Conservation (phyloP, 345 rosid genomes). For the Camelina laxa region DNA sequence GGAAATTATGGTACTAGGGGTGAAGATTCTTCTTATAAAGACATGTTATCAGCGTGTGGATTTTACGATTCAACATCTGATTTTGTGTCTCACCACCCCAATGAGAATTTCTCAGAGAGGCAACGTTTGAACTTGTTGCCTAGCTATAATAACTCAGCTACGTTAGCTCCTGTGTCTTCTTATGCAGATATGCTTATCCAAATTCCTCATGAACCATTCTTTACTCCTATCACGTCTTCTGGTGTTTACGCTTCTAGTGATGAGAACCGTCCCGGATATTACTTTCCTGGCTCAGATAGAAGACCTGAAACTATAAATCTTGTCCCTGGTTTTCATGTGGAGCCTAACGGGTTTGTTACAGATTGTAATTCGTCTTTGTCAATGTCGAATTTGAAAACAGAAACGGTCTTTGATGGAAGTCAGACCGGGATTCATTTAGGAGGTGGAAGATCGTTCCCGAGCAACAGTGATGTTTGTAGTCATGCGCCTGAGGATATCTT, state of each 20-base stretch:
- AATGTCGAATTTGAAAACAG: constrained; percentile 36
- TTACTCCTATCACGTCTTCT: constrained; percentile 31
- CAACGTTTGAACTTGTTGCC: constrained; percentile 41
- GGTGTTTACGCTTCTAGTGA: constrained; percentile 28
- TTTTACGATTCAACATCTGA: constrained; percentile 46
- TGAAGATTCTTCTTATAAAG: constrained; percentile 42
- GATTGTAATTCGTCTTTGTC: constrained; percentile 46
- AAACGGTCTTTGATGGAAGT: constrained; percentile 47
- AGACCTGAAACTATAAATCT: constrained; percentile 36
- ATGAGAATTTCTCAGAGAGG: constrained; percentile 44
- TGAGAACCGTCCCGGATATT: constrained; percentile 22
- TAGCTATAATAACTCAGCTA: constrained; percentile 43
- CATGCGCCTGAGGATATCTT: constrained; percentile 39
- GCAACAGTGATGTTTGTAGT: constrained; percentile 37
- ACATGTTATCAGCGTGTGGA: constrained; percentile 40
- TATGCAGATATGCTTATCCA: constrained; percentile 43
- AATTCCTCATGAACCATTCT: constrained; percentile 44
- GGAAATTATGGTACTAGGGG: constrained; percentile 49
- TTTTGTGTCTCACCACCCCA: constrained; percentile 33
- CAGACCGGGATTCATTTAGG: constrained; percentile 45
- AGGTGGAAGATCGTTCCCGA: constrained; percentile 38
- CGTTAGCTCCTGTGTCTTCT: constrained; percentile 46
- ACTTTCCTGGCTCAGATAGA: constrained; percentile 42
- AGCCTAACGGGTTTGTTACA: constrained; percentile 18
- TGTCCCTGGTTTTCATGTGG: constrained; percentile 39